These are phyloP conservation scores for Linnemannia schmuckeri DNA, from an alignment of 192 early-diverging fungal species.

Conservation along the genomic window DNA sequence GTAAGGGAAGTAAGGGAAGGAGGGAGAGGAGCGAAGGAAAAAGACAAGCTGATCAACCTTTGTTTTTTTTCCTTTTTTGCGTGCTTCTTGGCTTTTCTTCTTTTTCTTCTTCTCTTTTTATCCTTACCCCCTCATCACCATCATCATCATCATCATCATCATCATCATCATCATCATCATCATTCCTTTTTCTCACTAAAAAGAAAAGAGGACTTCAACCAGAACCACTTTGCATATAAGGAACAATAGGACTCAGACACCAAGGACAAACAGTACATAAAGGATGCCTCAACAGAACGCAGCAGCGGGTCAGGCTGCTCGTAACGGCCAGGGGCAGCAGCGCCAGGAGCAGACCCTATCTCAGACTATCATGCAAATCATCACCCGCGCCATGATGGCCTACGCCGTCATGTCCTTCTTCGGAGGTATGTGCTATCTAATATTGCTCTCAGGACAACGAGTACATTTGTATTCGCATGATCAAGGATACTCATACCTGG, in stretches of 20 bases:
- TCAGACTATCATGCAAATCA: slow-evolving; percentile 30
- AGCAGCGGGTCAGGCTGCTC: background rate
- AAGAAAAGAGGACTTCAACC: background rate
- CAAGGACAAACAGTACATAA: background rate
- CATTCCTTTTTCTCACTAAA: background rate
- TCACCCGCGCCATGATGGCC: slow-evolving; percentile 39
- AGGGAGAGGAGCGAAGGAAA: background rate
- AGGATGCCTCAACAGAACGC: slow-evolving; percentile 2
- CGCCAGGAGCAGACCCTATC: slow-evolving; percentile 15
- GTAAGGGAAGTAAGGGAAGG: background rate
- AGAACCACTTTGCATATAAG: background rate
- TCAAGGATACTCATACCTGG: background rate
- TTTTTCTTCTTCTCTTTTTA: background rate
- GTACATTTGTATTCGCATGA: no score
- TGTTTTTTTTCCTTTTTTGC: no score
- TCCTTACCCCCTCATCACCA: background rate
- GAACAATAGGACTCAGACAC: background rate
- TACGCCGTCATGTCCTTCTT: slow-evolving; percentile 36
- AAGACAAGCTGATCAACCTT: background rate
- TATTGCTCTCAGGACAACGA: background rate
- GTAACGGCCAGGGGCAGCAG: slow-evolving; percentile 13
- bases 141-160: background rate
- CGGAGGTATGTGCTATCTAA: slow-evolving; percentile 14
- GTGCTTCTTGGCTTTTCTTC: background rate
- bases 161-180: background rate